Evolutionary conservation across 2,329 filamentous ascomycete species (phyloP).

Genomic region (Westerdykella ornata): DNA sequence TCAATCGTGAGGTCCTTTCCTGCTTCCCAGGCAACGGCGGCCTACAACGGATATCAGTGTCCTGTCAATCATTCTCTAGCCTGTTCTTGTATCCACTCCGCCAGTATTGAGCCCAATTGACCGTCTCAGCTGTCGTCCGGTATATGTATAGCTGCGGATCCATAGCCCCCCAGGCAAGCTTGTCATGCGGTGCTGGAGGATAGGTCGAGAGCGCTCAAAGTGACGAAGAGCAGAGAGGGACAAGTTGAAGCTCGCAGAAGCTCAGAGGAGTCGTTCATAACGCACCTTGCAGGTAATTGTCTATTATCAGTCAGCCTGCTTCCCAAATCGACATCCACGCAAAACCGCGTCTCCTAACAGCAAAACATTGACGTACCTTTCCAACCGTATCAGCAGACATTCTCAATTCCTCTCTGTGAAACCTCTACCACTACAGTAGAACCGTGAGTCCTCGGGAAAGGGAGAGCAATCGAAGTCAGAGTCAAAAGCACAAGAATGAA

Average conservation of each 20-base stretch:
- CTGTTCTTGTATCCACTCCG: no score
- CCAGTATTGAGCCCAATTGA: no score
- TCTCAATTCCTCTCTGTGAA: conserved; percentile 18
- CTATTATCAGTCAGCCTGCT: conserved; percentile 42
- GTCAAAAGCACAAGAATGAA: conserved; percentile 1
- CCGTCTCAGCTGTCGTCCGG: no score
- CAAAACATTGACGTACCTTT: conserved; percentile 39
- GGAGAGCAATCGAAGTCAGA: conserved; percentile 3
- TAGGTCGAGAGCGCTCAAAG: background rate
- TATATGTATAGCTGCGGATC: conserved; percentile 19
- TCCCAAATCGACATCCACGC: conserved; percentile 1
- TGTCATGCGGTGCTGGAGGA: background rate
- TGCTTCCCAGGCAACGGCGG: conserved; percentile 95
- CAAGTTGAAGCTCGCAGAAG: conserved; percentile 6
- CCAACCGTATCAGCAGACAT: conserved; percentile 53
- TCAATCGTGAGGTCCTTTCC: conserved; percentile 84
- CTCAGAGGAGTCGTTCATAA: conserved; percentile 51
- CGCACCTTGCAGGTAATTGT: conserved; percentile 89
- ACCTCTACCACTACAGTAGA: background rate
- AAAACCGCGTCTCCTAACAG: conserved; percentile 3
- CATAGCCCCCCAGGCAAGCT: conserved; percentile 18
- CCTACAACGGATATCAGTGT: conserved; percentile 42
- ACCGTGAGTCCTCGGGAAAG: background rate
- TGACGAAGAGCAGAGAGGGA: background rate
- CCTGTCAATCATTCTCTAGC: background rate